Evolutionary conservation across 805 yeast species (phyloP).

Genomic region (Metschnikowia reukaufii): DNA sequence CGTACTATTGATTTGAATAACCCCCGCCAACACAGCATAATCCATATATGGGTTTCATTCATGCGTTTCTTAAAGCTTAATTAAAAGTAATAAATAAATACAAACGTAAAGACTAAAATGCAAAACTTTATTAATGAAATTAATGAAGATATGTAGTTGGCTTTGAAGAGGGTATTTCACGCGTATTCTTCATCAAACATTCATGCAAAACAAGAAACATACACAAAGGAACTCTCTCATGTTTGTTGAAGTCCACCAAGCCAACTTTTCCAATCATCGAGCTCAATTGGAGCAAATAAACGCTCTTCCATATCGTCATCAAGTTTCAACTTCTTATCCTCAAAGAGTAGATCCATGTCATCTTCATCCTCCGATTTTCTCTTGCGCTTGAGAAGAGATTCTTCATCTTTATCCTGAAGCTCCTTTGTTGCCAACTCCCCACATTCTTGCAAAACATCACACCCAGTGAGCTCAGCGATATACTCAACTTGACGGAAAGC

Average conservation of each 20-base stretch:
- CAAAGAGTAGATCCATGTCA: slow-evolving; percentile 37
- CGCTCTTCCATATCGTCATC: slow-evolving; percentile 23
- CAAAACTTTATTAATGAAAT: too few relatives aligned
- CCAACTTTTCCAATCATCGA: slow-evolving; percentile 36
- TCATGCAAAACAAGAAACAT: background rate
- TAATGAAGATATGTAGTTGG: too few relatives aligned
- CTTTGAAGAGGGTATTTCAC: too few relatives aligned
- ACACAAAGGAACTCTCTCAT: background rate
- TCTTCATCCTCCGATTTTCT: slow-evolving; percentile 28
- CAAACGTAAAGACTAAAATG: too few relatives aligned
- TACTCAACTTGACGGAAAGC: slow-evolving; percentile 47
- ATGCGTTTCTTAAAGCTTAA: too few relatives aligned
- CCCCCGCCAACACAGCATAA: too few relatives aligned
- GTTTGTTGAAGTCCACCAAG: slow-evolving; percentile 13
- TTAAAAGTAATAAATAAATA: too few relatives aligned
- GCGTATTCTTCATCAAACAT: too few relatives aligned
- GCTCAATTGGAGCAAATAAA: slow-evolving; percentile 31
- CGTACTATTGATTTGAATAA: too few relatives aligned
- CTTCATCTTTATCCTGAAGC: slow-evolving; percentile 12
- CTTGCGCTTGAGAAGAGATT: slow-evolving; percentile 13
- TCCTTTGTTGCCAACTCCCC: slow-evolving; percentile 26
- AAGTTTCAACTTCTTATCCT: slow-evolving; percentile 34
- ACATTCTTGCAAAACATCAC: slow-evolving; percentile 20
- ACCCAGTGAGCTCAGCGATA: slow-evolving; percentile 34
- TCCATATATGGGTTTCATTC: too few relatives aligned